Percentiles rank a stretch among this genome's conserved stretches.
These are phyloP conservation scores for Agrocybe pediades DNA, from an alignment of 768 basidiomycete species.

Conservation along the genomic window DNA sequence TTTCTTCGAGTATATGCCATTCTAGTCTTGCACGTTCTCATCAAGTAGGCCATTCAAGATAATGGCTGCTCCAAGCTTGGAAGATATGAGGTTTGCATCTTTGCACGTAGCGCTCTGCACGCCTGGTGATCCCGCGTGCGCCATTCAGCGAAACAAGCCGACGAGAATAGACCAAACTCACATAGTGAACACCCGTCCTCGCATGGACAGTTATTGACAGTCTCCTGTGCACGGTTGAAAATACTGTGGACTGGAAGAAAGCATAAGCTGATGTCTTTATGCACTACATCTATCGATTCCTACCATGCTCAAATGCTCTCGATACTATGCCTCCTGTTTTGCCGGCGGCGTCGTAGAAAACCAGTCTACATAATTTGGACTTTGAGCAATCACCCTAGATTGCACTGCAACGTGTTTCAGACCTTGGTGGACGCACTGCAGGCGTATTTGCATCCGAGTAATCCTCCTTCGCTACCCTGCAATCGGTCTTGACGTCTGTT, in stretches of 20 bases:
- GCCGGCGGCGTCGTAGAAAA: conserved; percentile 78
- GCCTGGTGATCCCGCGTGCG: conserved; percentile 41
- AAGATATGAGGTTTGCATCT: conserved; percentile 71
- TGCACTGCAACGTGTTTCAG: conserved; percentile 1
- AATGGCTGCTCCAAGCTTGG: conserved; percentile 74
- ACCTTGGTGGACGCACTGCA: conserved; percentile 70
- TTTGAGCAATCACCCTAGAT: background rate
- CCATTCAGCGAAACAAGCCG: background rate
- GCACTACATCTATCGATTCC: conserved; percentile 3
- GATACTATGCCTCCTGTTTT: conserved; percentile 72
- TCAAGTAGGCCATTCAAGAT: conserved; percentile 61
- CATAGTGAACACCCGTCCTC: conserved; percentile 71
- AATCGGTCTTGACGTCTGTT: conserved; percentile 77
- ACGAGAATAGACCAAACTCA: conserved; percentile 27
- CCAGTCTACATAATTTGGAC: conserved; percentile 47
- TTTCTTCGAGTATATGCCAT: too few species aligned
- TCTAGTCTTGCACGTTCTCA: conserved; percentile 1
- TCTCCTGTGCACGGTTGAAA: conserved; percentile 56
- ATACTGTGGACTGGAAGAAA: conserved; percentile 41
- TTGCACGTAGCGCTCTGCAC: conserved; percentile 66
- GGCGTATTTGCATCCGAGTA: conserved; percentile 50
- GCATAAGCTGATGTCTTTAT: background rate
- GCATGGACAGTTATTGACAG: conserved; percentile 66
- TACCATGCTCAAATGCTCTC: conserved; percentile 84
- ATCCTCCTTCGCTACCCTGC: conserved; percentile 79